A percentile compares a stretch with the other conserved stretches of the same genome.
phyloP scores from a whole-genome alignment of 2,329 filamentous ascomycete species.

The Beauveria brongniartii region DNA sequence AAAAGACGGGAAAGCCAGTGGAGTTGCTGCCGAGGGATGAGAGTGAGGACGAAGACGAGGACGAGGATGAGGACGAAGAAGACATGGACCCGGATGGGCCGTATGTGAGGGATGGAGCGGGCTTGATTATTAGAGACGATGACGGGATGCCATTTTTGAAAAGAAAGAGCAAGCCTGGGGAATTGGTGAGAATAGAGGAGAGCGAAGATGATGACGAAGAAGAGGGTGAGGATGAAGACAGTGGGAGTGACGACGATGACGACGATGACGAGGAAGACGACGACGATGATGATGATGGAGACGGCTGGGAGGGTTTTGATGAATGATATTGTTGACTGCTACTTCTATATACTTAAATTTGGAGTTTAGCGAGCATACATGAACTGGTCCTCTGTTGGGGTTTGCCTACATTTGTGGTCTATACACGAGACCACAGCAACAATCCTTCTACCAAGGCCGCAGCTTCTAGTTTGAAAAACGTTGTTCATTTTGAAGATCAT shows the following conservation, averaged over 20 bases:
- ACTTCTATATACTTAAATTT: not conserved
- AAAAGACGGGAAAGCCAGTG: slow-evolving; percentile 26
- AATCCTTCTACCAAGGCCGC: too few species aligned
- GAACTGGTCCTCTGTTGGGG: not conserved
- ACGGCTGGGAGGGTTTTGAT: slow-evolving; percentile 14
- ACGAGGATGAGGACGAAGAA: slow-evolving; percentile 15
- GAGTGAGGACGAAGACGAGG: slow-evolving; percentile 21
- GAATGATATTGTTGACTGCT: slow-evolving; percentile 11
- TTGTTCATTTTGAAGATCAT: too few species aligned
- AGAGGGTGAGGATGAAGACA: slow-evolving; percentile 15
- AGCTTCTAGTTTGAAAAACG: too few species aligned
- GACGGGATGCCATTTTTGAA: slow-evolving; percentile 31
- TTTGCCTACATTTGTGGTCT: not conserved
- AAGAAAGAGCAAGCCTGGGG: slow-evolving; percentile 25
- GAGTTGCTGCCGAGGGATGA: slow-evolving; percentile 17
- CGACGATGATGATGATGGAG: not conserved
- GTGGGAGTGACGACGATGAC: not conserved
- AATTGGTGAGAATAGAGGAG: slow-evolving; percentile 15
- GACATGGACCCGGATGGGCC: slow-evolving; percentile 33
- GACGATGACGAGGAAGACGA: not conserved
- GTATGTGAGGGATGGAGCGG: slow-evolving; percentile 45
- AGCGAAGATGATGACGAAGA: slow-evolving; percentile 27
- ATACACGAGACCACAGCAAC: not conserved
- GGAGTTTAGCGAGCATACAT: not conserved
- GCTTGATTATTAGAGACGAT: slow-evolving; percentile 38